Conservation (phyloP, 1,284 basidiomycete species). For the Mycena sp. region DNA sequence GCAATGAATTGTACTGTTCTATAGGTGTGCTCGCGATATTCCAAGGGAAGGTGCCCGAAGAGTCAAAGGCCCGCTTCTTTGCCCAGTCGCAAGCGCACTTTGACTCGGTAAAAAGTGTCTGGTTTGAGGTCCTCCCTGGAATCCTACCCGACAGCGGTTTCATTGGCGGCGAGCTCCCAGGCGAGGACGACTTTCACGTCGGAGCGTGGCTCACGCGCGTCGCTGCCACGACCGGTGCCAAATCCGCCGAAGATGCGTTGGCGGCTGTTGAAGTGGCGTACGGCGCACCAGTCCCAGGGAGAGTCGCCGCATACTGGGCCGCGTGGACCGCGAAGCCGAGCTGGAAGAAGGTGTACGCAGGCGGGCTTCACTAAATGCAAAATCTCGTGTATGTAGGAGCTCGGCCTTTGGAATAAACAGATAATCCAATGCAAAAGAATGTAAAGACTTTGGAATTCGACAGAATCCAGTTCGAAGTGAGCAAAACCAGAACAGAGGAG, state of each 20-base stretch:
- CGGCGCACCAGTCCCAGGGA: conserved; percentile 51
- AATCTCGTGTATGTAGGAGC: too few relatives aligned
- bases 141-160: conserved; percentile 58
- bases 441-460: too few relatives aligned
- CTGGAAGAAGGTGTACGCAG: conserved; percentile 54
- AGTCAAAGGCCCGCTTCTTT: conserved; percentile 55
- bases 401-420: too few relatives aligned
- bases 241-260: conserved; percentile 49
- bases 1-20: neutral
- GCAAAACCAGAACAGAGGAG: too few relatives aligned
- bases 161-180: conserved; percentile 58
- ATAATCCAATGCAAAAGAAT: too few relatives aligned
- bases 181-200: conserved; percentile 68
- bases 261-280: conserved; percentile 54
- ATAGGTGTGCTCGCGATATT: conserved; percentile 55
- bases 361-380: neutral
- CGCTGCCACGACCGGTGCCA: conserved; percentile 49
- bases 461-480: too few relatives aligned
- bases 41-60: conserved; percentile 50
- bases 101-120: conserved; percentile 51
- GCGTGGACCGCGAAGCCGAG: conserved; percentile 66
- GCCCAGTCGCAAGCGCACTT: conserved; percentile 53
- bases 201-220: conserved; percentile 63
- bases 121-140: conserved; percentile 53
- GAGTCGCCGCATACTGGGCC: conserved; percentile 56